Conservation (phyloP, 2,329 filamentous ascomycete genomes). For the Stachybotrys elegans region DNA sequence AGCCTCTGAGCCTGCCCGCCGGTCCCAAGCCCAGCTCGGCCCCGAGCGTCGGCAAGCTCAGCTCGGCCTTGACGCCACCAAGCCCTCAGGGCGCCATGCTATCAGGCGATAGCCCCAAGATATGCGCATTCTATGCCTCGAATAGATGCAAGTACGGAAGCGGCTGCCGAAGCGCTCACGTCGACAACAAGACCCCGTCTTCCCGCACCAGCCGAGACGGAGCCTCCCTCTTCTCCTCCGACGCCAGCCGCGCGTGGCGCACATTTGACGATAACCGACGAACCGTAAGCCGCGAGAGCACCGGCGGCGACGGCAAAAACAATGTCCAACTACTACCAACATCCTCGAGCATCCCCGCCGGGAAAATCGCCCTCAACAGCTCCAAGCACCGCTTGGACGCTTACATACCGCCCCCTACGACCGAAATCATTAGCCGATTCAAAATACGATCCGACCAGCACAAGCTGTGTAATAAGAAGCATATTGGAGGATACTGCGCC, state of each 20-base stretch:
- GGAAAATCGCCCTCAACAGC: constrained; percentile 11
- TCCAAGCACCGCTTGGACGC: constrained; percentile 13
- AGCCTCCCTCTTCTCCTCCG: too few species aligned
- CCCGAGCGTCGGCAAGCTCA: too few species aligned
- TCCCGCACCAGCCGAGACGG: constrained; percentile 7
- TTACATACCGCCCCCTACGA: constrained; percentile 7
- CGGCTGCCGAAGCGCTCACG: constrained; percentile 12
- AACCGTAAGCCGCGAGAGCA: not conserved
- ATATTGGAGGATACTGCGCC: constrained; percentile 11
- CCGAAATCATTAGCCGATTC: constrained; percentile 8
- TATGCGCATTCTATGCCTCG: constrained; percentile 13
- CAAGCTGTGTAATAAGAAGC: constrained; percentile 15
- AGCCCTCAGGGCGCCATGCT: too few species aligned
- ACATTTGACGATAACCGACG: too few species aligned
- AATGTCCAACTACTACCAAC: constrained; percentile 11
- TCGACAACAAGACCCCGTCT: constrained; percentile 7
- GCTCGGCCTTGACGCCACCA: too few species aligned
- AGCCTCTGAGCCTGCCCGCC: constrained; percentile 19
- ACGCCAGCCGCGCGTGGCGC: too few species aligned
- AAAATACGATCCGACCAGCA: constrained; percentile 9
- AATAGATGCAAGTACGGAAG: constrained; percentile 18
- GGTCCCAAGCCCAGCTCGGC: not conserved
- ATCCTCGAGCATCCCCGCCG: constrained; percentile 11
- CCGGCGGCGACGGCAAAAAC: not conserved
- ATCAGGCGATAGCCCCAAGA: constrained; percentile 5